Evolutionary conservation across 2,329 filamentous ascomycete genomes (phyloP), one percentile per base, ranked within the genome.

Genomic region (Colletotrichum musicola): DNA sequence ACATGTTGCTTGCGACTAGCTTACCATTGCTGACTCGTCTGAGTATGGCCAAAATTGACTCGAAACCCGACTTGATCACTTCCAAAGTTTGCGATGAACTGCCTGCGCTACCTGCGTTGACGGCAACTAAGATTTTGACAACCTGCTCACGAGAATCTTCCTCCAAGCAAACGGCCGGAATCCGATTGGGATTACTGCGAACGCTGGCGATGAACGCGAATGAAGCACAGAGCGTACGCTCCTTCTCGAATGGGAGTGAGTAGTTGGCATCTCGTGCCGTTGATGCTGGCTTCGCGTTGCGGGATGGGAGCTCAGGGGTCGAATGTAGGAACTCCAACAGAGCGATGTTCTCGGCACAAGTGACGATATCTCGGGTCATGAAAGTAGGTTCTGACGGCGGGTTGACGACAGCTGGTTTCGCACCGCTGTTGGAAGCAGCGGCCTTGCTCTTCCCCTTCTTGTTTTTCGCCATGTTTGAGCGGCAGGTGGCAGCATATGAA

Each of bases 121-220:
- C 22, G 25, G 25, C 61, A 9, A 64, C 20, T 3, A 49, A 10
- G 16, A 64, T 16, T 22, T 22, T 54, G 7, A 64, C 18, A 10
- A 42, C 20, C n/a, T 12, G 3, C 7, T 12, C n/a, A 4, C 13
- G n/a, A 5, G 53, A 53, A 22, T 10, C 10, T 27, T 64, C 51
- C 42, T 64, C 61, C 4, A 64, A 14, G 46, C 61, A 51, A 2
- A 56, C 53, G 4, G 61, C 61, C 18, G 53, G 40, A n/a, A 64
- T 42, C 6, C 30, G 51, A 18, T 49, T 47, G 30, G 18, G 12
- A 9, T 64, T n/a, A 53, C 50, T 50, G 3, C 44, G n/a, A n/a
- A 42, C 18, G 25, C 61, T 47, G 42, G 61, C 40, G 9, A 64
- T 22, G 16, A 64, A 64, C 2, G 54, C 62, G 7, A 59, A 47